Percentiles rank a stretch among this genome's conserved stretches.
Conservation (phyloP, 192 early-diverging fungal species). For the Physocladia obscura region DNA sequence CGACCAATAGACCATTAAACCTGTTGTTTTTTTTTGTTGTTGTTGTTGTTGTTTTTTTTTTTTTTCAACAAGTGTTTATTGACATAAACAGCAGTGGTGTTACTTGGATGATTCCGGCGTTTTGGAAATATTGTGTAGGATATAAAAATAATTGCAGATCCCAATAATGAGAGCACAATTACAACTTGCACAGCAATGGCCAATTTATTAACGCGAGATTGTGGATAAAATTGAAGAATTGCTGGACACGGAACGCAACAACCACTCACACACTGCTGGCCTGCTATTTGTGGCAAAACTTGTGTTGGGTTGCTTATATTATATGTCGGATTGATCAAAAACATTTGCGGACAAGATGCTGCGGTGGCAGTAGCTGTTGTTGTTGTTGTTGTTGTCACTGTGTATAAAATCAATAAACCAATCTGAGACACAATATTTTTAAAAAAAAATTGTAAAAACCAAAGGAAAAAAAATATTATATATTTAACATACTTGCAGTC, state of each 20-base stretch:
- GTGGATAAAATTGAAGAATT: not conserved
- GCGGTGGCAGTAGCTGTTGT: not conserved
- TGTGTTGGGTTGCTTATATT: not conserved
- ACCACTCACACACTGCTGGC: not conserved
- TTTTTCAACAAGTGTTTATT: not conserved
- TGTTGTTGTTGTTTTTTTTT: not conserved
- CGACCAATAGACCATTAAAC: not conserved
- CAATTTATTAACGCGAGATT: not conserved
- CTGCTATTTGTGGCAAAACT: not conserved
- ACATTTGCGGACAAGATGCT: not conserved
- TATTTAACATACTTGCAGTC: not conserved
- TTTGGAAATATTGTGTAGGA: slow-evolving; percentile 17
- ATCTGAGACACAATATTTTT: not conserved
- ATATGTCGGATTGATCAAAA: not conserved
- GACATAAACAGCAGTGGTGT: too few species aligned
- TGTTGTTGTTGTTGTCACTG: not conserved
- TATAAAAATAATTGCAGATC: not conserved
- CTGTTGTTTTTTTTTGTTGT: not conserved
- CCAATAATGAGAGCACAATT: not conserved
- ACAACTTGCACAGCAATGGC: not conserved
- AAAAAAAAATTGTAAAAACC: not conserved
- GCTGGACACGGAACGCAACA: slow-evolving; percentile 9
- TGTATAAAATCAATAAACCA: not conserved
- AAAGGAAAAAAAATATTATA: not conserved
- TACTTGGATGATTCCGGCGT: not conserved